Percentiles rank a stretch among this genome's conserved stretches.
Conservation (phyloP, 257 asterid genomes). For the Mitragyna speciosa region DNA sequence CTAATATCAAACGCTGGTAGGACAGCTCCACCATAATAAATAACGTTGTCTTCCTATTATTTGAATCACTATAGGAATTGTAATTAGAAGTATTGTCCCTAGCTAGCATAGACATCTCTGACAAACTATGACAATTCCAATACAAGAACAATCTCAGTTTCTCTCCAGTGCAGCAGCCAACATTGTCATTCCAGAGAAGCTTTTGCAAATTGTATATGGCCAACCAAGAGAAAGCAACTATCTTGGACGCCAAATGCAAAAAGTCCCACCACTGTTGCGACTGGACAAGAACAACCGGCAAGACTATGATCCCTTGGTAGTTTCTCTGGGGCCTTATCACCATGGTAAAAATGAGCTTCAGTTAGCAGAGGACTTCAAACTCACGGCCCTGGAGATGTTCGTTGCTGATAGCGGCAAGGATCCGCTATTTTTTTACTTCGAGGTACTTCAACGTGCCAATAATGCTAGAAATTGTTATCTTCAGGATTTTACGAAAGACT, state of each 20-base stretch:
- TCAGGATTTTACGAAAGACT: neutral
- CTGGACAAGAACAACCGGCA: neutral
- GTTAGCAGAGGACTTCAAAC: slow-evolving; percentile 18
- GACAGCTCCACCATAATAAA: too few relatives aligned
- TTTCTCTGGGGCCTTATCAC: slow-evolving; percentile 34
- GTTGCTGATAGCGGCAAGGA: neutral
- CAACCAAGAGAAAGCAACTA: neutral
- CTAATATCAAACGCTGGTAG: too few relatives aligned
- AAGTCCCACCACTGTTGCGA: too few relatives aligned
- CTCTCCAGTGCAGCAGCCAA: neutral
- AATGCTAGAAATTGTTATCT: neutral
- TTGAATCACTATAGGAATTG: too few relatives aligned
- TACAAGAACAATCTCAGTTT: neutral
- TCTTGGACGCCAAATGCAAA: neutral
- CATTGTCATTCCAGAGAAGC: neutral
- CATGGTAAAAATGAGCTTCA: slow-evolving; percentile 18
- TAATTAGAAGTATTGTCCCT: too few relatives aligned
- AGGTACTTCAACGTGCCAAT: neutral
- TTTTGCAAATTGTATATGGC: too few relatives aligned
- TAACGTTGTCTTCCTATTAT: too few relatives aligned
- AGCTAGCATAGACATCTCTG: too few relatives aligned
- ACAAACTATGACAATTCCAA: neutral
- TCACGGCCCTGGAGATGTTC: neutral
- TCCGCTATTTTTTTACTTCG: neutral
- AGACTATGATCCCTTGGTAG: slow-evolving; percentile 21